A percentile compares a stretch with the other conserved stretches of the same genome.
Conservation (phyloP, 108 stramenopile species). For the Craspedostauros australis region DNA sequence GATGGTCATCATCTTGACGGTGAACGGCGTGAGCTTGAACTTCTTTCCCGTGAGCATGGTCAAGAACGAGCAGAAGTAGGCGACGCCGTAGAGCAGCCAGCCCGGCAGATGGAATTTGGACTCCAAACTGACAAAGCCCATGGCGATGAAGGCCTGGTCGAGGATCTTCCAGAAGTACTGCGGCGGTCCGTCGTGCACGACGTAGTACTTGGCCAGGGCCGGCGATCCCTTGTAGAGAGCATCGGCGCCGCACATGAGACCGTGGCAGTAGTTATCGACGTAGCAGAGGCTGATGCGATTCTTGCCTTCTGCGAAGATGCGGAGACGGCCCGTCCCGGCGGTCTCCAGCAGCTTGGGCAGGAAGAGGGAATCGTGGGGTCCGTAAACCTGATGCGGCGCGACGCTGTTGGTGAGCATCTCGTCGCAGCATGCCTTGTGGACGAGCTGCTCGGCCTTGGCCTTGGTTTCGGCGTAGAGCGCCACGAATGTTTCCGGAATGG, state of each 20-base stretch:
- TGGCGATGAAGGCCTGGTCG: slow-evolving; percentile 78
- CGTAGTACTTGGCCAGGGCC: slow-evolving; percentile 93
- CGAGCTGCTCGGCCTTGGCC: slow-evolving; percentile 84
- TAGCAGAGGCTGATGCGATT: slow-evolving; percentile 90
- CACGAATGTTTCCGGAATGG: slow-evolving; percentile 54
- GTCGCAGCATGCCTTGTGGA: slow-evolving; percentile 47
- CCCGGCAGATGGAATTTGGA: slow-evolving; percentile 79
- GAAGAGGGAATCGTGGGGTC: slow-evolving; percentile 88
- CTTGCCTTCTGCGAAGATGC: slow-evolving; percentile 89
- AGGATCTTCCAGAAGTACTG: slow-evolving; percentile 91
- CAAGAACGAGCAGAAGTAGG: slow-evolving; percentile 69
- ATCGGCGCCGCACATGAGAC: slow-evolving; percentile 85
- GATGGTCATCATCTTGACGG: slow-evolving; percentile 90
- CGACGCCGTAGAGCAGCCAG: slow-evolving; percentile 69
- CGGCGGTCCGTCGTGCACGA: slow-evolving; percentile 89
- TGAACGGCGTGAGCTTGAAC: slow-evolving; percentile 90
- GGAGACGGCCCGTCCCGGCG: slow-evolving; percentile 74
- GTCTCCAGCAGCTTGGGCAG: slow-evolving; percentile 88
- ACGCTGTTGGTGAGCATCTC: slow-evolving; percentile 73
- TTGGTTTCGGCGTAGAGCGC: slow-evolving; percentile 96
- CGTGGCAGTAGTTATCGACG: slow-evolving; percentile 98
- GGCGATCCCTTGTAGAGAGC: slow-evolving; percentile 72
- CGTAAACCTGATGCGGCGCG: slow-evolving; percentile 97
- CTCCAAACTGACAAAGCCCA: slow-evolving; percentile 86
- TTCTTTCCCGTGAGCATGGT: slow-evolving; percentile 55